A percentile compares a stretch with the other conserved stretches of the same genome.
Conservation (phyloP, 2,329 filamentous ascomycete species). For the Penicillium palitans region DNA sequence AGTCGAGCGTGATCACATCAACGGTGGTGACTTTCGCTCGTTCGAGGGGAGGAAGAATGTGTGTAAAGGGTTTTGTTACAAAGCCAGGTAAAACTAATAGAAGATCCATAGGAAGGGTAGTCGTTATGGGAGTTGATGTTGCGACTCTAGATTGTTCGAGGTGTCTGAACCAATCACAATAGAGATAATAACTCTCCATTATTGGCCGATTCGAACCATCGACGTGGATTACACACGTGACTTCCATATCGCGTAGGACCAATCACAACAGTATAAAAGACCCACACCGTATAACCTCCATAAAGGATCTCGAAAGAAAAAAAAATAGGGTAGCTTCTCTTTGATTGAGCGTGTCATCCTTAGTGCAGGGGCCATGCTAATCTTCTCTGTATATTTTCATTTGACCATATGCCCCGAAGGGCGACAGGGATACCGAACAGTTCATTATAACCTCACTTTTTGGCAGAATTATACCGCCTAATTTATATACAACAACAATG, state of each 20-base stretch:
- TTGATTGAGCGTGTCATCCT: slow-evolving; percentile 90
- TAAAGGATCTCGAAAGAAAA: slow-evolving; percentile 41
- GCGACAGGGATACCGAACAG: slow-evolving; percentile 12
- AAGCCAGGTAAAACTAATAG: slow-evolving; percentile 79
- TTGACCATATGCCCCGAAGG: slow-evolving; percentile 60
- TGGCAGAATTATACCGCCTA: neutral
- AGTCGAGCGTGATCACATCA: slow-evolving; percentile 83
- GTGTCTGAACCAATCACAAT: slow-evolving; percentile 18
- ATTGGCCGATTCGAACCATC: neutral
- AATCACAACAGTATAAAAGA: neutral
- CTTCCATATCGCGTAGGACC: neutral
- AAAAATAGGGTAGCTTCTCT: slow-evolving; percentile 73
- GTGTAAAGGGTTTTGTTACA: slow-evolving; percentile 66
- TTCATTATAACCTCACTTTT: slow-evolving; percentile 24
- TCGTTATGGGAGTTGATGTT: slow-evolving; percentile 6
- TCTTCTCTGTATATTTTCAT: slow-evolving; percentile 72
- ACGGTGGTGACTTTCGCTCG: slow-evolving; percentile 72
- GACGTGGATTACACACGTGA: neutral
- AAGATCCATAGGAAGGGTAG: slow-evolving; percentile 62
- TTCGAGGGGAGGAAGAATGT: slow-evolving; percentile 78
- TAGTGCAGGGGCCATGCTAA: slow-evolving; percentile 84
- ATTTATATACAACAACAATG: no score
- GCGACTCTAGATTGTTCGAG: slow-evolving; percentile 13
- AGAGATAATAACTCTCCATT: neutral
- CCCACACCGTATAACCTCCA: neutral